Percentiles rank a stretch among this genome's conserved stretches.
Conservation (phyloP, 2,329 filamentous ascomycete genomes). For the Cyphellophora attinorum region DNA sequence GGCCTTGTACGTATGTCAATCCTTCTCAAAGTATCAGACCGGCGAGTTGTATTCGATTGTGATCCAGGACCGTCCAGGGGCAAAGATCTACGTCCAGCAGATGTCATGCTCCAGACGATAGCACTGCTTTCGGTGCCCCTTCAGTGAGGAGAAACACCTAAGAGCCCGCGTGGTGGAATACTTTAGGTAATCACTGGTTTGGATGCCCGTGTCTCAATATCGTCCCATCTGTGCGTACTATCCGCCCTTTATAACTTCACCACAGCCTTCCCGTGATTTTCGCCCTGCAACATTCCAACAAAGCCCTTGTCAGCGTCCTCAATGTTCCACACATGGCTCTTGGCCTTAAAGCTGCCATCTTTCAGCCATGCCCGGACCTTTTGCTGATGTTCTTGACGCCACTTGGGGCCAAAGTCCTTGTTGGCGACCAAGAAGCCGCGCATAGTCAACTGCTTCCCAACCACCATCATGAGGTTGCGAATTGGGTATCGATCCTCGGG, state of each 20-base stretch:
- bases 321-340: slow-evolving; percentile 63
- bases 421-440: slow-evolving; percentile 68
- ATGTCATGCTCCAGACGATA: no score
- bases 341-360: slow-evolving; percentile 65
- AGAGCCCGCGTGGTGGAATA: no score
- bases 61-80: no score
- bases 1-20: no score
- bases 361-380: slow-evolving; percentile 66
- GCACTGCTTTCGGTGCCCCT: no score
- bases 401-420: slow-evolving; percentile 55
- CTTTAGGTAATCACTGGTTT: no score
- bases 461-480: slow-evolving; percentile 54
- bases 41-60: no score
- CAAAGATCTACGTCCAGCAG: no score
- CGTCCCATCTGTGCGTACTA: no score
- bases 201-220: no score
- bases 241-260: slow-evolving; percentile 46
- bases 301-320: slow-evolving; percentile 67
- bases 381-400: slow-evolving; percentile 62
- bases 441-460: slow-evolving; percentile 58
- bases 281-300: slow-evolving; percentile 63
- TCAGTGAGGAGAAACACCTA: no score
- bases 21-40: no score
- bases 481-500: slow-evolving; percentile 53
- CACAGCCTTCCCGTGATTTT: slow-evolving; percentile 82